A percentile compares a stretch with the other conserved stretches of the same genome.
phyloP scores from a whole-genome alignment of 768 basidiomycete genomes.

The Aureoboletus auriporus region DNA sequence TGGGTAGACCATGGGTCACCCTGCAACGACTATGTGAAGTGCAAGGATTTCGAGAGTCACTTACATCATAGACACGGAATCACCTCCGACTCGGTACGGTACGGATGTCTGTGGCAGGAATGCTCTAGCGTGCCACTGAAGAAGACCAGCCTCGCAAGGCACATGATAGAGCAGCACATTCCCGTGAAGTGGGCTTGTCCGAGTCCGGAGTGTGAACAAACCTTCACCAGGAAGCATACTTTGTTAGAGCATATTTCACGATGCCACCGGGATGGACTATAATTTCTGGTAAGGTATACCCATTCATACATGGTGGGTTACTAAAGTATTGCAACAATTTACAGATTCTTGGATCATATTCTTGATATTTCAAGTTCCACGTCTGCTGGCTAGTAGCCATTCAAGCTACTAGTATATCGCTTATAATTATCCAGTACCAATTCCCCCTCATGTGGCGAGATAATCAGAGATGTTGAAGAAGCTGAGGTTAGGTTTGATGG shows the following conservation, averaged over 20 bases:
- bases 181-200: conserved; percentile 12
- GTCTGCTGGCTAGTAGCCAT: background rate
- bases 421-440: background rate
- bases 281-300: background rate
- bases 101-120: conserved; percentile 8
- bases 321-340: background rate
- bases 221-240: conserved; percentile 4
- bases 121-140: conserved; percentile 2
- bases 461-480: conserved; percentile 17
- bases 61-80: conserved; percentile 4
- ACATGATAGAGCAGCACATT: conserved; percentile 9
- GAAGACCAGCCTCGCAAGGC: conserved; percentile 8
- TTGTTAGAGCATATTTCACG: background rate
- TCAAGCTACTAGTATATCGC: background rate
- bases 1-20: background rate
- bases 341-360: background rate
- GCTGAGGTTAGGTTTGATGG: conserved; percentile 25
- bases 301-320: background rate
- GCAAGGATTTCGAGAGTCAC: conserved; percentile 2
- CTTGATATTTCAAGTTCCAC: background rate
- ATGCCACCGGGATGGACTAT: background rate
- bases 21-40: background rate
- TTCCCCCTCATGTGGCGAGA: conserved; percentile 20
- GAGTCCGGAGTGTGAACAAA: background rate
- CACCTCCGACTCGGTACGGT: background rate